Evolutionary conservation across 148 eudicot genomes (phyloP).

Genomic region (Polygonum maritimum): DNA sequence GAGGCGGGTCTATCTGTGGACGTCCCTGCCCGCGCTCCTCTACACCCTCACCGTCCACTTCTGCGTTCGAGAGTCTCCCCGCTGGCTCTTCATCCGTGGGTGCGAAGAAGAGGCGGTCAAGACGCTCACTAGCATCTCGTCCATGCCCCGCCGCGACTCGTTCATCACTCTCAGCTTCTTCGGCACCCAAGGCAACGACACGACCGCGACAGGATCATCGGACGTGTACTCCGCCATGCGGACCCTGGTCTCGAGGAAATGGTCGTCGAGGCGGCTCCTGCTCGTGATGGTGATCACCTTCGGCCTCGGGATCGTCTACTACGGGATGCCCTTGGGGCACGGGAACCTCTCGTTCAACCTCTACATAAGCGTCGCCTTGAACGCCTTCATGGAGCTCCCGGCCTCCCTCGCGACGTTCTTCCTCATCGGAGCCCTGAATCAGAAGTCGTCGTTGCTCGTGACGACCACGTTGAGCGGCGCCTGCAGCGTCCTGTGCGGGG

Average conservation of each 20-base stretch:
- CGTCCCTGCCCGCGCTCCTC: constrained; percentile 33
- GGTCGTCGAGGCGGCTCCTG: constrained; percentile 34
- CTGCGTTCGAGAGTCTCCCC: constrained; percentile 51
- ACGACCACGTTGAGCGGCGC: constrained; percentile 32
- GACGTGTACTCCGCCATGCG: constrained; percentile 40
- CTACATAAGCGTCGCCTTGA: constrained; percentile 39
- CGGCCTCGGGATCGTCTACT: constrained; percentile 57
- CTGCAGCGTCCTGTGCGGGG: constrained; percentile 32
- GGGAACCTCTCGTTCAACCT: constrained; percentile 47
- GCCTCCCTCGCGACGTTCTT: constrained; percentile 29
- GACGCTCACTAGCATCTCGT: constrained; percentile 29
- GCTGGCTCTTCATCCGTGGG: constrained; percentile 59
- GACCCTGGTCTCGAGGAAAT: constrained; percentile 25
- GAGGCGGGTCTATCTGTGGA: constrained; percentile 51
- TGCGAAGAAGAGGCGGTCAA: constrained; percentile 36
- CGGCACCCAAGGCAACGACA: constrained; percentile 14
- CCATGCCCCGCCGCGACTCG: constrained; percentile 12
- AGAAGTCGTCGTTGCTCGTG: constrained; percentile 24
- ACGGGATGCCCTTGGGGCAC: constrained; percentile 55
- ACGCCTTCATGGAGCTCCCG: constrained; percentile 56
- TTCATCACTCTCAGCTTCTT: constrained; percentile 27
- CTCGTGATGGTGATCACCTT: constrained; percentile 31
- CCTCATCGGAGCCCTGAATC: constrained; percentile 26
- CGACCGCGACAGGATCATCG: constrained; percentile 4
- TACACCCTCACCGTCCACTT: constrained; percentile 31